Conservation (phyloP, 176 grass and related monocot genomes). For the Cenchrus americanus region DNA sequence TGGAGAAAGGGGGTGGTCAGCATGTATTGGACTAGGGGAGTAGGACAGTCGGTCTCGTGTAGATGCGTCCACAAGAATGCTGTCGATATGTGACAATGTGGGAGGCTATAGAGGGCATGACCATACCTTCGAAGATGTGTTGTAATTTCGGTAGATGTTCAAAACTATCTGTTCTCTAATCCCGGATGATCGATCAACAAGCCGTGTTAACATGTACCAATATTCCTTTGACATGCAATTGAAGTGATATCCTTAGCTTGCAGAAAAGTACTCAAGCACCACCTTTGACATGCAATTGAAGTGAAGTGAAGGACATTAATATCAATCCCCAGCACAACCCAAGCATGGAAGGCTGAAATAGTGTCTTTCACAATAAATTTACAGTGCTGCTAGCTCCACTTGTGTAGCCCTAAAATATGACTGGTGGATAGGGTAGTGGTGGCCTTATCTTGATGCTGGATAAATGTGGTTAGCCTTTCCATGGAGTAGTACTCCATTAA, state of each 20-base stretch:
- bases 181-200: conserved; percentile 29
- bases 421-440: neutral
- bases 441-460: conserved; percentile 12
- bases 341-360: neutral
- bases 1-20: neutral
- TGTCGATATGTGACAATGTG: conserved; percentile 52
- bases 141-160: conserved; percentile 33
- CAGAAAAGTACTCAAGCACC: no score
- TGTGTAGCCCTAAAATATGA: conserved; percentile 39
- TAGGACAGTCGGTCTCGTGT: conserved; percentile 41
- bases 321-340: neutral
- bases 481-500: conserved; percentile 23
- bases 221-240: conserved; percentile 36
- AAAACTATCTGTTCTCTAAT: conserved; percentile 48
- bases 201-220: conserved; percentile 41
- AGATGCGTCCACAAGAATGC: conserved; percentile 43
- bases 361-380: conserved; percentile 4
- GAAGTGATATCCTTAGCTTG: neutral
- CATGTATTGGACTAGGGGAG: conserved; percentile 48
- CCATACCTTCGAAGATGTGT: conserved; percentile 44
- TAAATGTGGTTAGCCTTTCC: conserved; percentile 42
- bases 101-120: conserved; percentile 41
- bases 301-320: no score
- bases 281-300: no score
- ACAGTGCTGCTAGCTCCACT: conserved; percentile 20